Conservation (phyloP, 805 yeast genomes). For the Ogataea philodendri region DNA sequence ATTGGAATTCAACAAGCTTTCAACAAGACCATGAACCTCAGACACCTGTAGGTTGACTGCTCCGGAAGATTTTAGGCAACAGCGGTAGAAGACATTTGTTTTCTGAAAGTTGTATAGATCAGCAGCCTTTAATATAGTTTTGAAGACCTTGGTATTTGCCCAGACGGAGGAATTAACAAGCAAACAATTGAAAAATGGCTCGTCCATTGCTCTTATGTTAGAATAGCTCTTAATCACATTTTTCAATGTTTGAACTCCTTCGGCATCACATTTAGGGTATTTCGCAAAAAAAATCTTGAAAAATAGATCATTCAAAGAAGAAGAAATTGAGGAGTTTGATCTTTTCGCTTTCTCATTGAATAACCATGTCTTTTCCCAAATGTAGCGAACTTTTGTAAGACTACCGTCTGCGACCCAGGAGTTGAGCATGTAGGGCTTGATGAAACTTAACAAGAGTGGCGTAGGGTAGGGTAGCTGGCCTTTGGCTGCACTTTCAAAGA, state of each 20-base stretch:
- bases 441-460: conserved; percentile 67
- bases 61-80: conserved; percentile 69
- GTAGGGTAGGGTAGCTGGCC: conserved; percentile 70
- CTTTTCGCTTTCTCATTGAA: conserved; percentile 49
- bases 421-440: conserved; percentile 60
- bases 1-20: conserved; percentile 39
- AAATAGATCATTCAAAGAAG: conserved; percentile 67
- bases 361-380: conserved; percentile 60
- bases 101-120: conserved; percentile 55
- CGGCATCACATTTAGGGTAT: conserved; percentile 48
- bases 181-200: conserved; percentile 78
- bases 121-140: conserved; percentile 61
- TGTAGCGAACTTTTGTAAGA: conserved; percentile 52
- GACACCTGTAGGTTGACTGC: conserved; percentile 48
- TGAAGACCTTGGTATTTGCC: conserved; percentile 62
- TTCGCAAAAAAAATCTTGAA: conserved; percentile 67
- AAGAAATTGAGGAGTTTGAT: conserved; percentile 63
- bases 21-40: conserved; percentile 45
- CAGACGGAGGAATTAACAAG: conserved; percentile 63
- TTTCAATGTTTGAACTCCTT: conserved; percentile 56
- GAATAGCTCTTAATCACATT: conserved; percentile 55
- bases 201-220: conserved; percentile 60
- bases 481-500: conserved; percentile 68
- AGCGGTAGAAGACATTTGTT: conserved; percentile 71
- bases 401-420: conserved; percentile 55